phyloP scores from a whole-genome alignment of 139 green algal genomes.

The Pedinophyceae sp. region DNA sequence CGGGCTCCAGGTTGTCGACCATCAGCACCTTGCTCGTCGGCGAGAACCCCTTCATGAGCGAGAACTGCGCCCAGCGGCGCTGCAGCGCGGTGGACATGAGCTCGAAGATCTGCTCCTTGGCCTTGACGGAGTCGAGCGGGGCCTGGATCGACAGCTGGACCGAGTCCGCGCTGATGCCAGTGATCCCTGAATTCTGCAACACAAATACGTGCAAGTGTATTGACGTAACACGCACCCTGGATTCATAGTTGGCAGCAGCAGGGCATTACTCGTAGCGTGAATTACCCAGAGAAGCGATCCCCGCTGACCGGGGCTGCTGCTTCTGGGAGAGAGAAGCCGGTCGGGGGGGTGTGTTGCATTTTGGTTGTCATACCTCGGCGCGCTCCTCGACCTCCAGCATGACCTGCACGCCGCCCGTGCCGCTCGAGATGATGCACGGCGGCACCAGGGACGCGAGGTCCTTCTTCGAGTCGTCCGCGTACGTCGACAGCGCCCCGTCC shows the following conservation, averaged over 20 bases:
- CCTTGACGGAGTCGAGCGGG: not conserved
- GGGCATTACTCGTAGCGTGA: too few relatives aligned
- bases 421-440: not conserved
- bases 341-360: too few relatives aligned
- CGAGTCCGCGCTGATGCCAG: not conserved
- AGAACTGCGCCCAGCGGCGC: not conserved
- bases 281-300: too few relatives aligned
- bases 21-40: not conserved
- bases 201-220: too few relatives aligned
- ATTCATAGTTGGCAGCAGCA: too few relatives aligned
- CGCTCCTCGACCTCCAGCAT: not conserved
- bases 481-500: not conserved
- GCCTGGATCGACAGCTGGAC: not conserved
- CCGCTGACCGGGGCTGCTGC: not conserved
- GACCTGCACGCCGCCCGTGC: not conserved
- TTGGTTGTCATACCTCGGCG: too few relatives aligned
- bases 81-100: not conserved
- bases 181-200: not conserved
- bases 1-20: not conserved
- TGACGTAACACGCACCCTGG: too few relatives aligned
- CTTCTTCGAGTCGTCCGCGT: not conserved
- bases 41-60: not conserved
- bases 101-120: not conserved
- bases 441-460: not conserved
- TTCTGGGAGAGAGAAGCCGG: not conserved